phyloP scores from a whole-genome alignment of 2,329 filamentous ascomycete species.

The Fonsecaea erecta region DNA sequence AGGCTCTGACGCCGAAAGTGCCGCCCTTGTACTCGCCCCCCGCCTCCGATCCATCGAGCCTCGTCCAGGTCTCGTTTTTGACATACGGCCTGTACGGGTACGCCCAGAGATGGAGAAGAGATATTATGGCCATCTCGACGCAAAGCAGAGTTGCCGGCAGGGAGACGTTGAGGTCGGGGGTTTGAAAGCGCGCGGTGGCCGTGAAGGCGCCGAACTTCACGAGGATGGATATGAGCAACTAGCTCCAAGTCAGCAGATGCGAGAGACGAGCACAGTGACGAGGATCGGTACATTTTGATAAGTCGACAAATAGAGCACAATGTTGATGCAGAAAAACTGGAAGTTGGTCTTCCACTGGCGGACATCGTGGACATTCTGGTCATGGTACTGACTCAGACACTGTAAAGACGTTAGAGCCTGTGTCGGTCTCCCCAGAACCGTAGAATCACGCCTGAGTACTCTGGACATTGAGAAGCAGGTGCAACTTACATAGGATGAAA shows the following conservation, averaged over 20 bases:
- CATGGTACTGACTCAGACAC: slow-evolving; percentile 83
- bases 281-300: slow-evolving; percentile 41
- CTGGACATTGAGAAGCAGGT: not conserved
- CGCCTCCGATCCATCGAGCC: slow-evolving; percentile 48
- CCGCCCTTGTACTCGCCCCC: slow-evolving; percentile 62
- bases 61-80: slow-evolving; percentile 49
- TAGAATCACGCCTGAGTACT: not conserved
- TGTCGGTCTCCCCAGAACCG: too few relatives aligned
- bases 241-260: not conserved
- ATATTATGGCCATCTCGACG: slow-evolving; percentile 82
- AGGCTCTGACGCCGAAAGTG: slow-evolving; percentile 65
- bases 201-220: slow-evolving; percentile 65
- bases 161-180: slow-evolving; percentile 78
- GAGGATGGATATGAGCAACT: not conserved
- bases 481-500: slow-evolving; percentile 45
- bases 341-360: slow-evolving; percentile 78
- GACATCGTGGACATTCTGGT: slow-evolving; percentile 72
- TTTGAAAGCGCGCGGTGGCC: slow-evolving; percentile 65
- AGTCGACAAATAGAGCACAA: slow-evolving; percentile 62
- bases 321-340: slow-evolving; percentile 82
- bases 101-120: slow-evolving; percentile 79
- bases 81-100: slow-evolving; percentile 77
- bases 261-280: not conserved
- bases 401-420: slow-evolving; percentile 69
- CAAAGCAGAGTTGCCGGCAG: slow-evolving; percentile 78